Evolutionary conservation across 176 grass and related monocot species (phyloP), one percentile per base, ranked within the genome.

Genomic region (Oryza officinalis): DNA sequence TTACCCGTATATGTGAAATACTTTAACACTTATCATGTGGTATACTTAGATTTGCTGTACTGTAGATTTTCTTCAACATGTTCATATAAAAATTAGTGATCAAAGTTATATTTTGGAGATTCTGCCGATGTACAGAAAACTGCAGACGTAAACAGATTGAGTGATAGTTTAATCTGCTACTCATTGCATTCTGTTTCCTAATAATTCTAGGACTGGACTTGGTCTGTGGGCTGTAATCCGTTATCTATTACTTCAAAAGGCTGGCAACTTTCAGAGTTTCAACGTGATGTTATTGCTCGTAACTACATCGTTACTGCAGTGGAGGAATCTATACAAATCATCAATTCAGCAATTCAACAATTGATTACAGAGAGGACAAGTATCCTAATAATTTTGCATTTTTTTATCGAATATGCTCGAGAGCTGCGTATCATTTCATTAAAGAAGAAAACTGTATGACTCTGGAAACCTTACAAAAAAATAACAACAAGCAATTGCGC

Each of bases 141-240:
- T 8, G 17, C 18, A n/a, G 52, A 9, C 20, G n/a, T 59, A 59
- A n/a, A 59, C 54, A 60, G 54, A 60, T 11, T 23, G n/a, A 23
- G 33, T 67, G 52, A 26, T 40, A 57, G 44, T 43, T 40, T 45
- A 61, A 65, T 74, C 45, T 84, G 31, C 59, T 63, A 70, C 27
- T 69, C 22, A 46, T 67, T 50, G 18, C 27, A 15, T 80, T 38
- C 71, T 37, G 40, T 84, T 61, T 72, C 74, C 65, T 75, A 20
- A 18, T 71, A 61, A 28, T 83, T 75, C 14, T 84, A 96, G 91
- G 93, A 99, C 61, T 96, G 96, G 96, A 96, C 87, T 69, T 99
- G 93, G 96, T 99, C 93, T 78, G 94, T 96, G 85, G 96, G 96
- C 43, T 95, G 96, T 83, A 96, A 92, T 54, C 93, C 96, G 22